Conservation (phyloP, 106 monocot species). For the Hemerocallis citrina region DNA sequence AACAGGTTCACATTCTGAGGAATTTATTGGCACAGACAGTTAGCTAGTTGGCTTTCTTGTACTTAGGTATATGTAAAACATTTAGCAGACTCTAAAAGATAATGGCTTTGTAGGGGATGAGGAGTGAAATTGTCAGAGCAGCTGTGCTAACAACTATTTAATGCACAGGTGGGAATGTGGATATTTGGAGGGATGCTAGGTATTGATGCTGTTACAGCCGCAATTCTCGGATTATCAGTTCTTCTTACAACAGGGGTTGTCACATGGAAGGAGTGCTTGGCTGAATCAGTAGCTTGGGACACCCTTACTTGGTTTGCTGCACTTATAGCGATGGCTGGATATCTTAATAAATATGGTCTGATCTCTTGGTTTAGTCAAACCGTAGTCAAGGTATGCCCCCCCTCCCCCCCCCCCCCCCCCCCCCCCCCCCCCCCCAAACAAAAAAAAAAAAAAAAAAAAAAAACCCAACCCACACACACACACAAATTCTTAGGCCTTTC, state of each 20-base stretch:
- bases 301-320: conserved; percentile 99
- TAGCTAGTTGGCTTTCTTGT: background rate
- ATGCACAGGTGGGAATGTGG: conserved; percentile 79
- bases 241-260: conserved; percentile 90
- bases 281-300: conserved; percentile 95
- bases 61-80: background rate
- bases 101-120: background rate
- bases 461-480: too few species aligned
- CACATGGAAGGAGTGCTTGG: conserved; percentile 97
- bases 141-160: background rate
- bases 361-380: conserved; percentile 98
- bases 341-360: conserved; percentile 96
- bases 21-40: background rate
- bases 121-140: background rate
- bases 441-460: too few species aligned
- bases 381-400: conserved; percentile 76
- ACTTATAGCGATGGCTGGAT: conserved; percentile 98
- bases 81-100: background rate
- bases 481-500: too few species aligned
- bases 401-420: too few species aligned
- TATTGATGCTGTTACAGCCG: conserved; percentile 94
- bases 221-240: conserved; percentile 85
- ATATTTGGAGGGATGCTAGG: conserved; percentile 75
- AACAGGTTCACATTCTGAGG: too few species aligned
- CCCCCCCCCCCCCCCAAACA: too few species aligned